phyloP scores from a whole-genome alignment of 1,139 yeast species.

The Zygotorulaspora mrakii region DNA sequence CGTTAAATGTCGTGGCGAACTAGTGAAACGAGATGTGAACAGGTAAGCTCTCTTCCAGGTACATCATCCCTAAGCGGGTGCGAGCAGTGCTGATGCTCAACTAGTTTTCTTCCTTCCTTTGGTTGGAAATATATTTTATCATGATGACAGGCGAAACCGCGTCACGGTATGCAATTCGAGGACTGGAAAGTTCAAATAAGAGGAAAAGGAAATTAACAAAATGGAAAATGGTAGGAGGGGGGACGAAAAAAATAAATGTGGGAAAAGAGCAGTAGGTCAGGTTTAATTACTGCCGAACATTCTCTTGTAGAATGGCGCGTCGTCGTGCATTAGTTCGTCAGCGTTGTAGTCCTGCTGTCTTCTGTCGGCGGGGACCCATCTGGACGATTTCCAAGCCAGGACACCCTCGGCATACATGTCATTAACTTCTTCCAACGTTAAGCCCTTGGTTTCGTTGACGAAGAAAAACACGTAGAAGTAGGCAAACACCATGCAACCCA shows the following conservation, averaged over 20 bases:
- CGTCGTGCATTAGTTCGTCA: constrained; percentile 19
- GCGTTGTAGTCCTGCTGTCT: constrained; percentile 31
- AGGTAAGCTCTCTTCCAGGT: no score
- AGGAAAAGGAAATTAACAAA: no score
- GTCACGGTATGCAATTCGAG: no score
- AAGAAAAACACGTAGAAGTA: constrained; percentile 58
- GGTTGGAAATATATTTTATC: no score
- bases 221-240: no score
- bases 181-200: no score
- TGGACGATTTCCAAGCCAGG: constrained; percentile 44
- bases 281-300: constrained; percentile 17
- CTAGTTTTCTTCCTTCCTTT: no score
- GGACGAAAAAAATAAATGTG: constrained; percentile 1
- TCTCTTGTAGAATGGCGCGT: constrained; percentile 25
- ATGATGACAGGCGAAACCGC: no score
- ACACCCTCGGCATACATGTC: constrained; percentile 45
- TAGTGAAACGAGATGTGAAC: no score
- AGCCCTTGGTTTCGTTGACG: constrained; percentile 67
- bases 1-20: no score
- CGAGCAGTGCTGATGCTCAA: no score
- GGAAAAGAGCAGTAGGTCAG: not conserved
- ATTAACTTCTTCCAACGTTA: constrained; percentile 66
- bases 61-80: no score
- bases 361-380: constrained; percentile 31
- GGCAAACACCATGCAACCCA: constrained; percentile 60